Base-by-base conservation (phyloP, 192 early-diverging fungal species). In the Phycomyces nitens region DNA sequence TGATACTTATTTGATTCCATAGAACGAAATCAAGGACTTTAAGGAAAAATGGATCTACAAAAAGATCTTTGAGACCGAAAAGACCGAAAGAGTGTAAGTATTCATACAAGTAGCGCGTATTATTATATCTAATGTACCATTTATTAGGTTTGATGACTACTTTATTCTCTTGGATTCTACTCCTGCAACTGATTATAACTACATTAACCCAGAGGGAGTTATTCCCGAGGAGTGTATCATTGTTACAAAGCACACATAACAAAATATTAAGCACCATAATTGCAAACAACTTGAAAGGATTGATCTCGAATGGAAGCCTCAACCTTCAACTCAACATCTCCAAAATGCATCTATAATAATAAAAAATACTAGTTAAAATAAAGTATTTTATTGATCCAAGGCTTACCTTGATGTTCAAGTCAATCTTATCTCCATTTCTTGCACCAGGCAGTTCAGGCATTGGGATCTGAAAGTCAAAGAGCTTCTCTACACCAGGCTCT, bases 31-130 rank as follows among this genome's bases (percentile, higher is more conserved):
- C 51, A 82, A 89, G 16, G 81, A 76, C 39, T 98, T 99, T 66
- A 96, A 93, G 80, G 77, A 91, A 72, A 80, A 92, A 71, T 92
- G 78, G 61, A 96, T 99, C 60, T 95, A 96, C 75, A 77, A 82
- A 34, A 77, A 83, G 14, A 89, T 97, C 22, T 80, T 87, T 55
- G 75, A 86, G 53, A 88, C 88, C 16, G 97, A 99, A 77, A 50
- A 80, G 53, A 59, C 67, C 4, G 86, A 88, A 18, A 65, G 69
- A 21, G 72, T 73, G 75, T 94, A 82, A 70, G 70, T 72, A 23
- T 26, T 8, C 14, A 3, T 43, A 34, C 53, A 23, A 0, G 40
- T 12, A 21, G 24, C 0, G 8, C 15, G 24, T 14, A 24, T 40
- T 66, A 57, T 39, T 58, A 7, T 5, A 24, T 7, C 7, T 7